Evolutionary conservation across 768 basidiomycete species (phyloP).

Genomic region (Hypholoma sublateritium): DNA sequence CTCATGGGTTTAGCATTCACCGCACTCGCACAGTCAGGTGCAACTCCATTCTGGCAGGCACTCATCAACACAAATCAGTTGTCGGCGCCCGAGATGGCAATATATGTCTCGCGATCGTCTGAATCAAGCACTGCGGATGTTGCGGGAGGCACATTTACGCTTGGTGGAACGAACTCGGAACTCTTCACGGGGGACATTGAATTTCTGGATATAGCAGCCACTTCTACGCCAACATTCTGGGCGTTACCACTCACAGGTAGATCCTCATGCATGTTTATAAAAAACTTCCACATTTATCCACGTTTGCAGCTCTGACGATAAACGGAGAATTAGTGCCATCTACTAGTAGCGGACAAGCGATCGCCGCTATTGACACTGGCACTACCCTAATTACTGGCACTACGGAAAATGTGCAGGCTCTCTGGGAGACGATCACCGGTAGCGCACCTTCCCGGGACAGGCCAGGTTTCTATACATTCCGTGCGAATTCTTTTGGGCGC

Average conservation of each 20-base stretch:
- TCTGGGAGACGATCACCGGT: constrained; percentile 68
- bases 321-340: constrained; percentile 47
- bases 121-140: constrained; percentile 33
- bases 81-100: constrained; percentile 53
- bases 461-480: constrained; percentile 76
- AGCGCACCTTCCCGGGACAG: constrained; percentile 40
- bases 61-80: constrained; percentile 39
- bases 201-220: constrained; percentile 47
- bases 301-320: constrained; percentile 51
- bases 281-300: background rate
- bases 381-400: constrained; percentile 91
- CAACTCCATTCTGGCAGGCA: constrained; percentile 65
- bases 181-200: constrained; percentile 68
- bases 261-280: background rate
- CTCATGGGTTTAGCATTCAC: constrained; percentile 75
- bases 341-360: constrained; percentile 34
- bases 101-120: constrained; percentile 57
- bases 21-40: constrained; percentile 49
- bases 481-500: constrained; percentile 33
- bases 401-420: constrained; percentile 41
- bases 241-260: constrained; percentile 50
- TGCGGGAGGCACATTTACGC: constrained; percentile 67
- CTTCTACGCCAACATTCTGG: constrained; percentile 49
- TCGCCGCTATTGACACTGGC: constrained; percentile 88
- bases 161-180: constrained; percentile 61